Conservation (phyloP, 352 stramenopile species). For the Elongisporangium undulatum region DNA sequence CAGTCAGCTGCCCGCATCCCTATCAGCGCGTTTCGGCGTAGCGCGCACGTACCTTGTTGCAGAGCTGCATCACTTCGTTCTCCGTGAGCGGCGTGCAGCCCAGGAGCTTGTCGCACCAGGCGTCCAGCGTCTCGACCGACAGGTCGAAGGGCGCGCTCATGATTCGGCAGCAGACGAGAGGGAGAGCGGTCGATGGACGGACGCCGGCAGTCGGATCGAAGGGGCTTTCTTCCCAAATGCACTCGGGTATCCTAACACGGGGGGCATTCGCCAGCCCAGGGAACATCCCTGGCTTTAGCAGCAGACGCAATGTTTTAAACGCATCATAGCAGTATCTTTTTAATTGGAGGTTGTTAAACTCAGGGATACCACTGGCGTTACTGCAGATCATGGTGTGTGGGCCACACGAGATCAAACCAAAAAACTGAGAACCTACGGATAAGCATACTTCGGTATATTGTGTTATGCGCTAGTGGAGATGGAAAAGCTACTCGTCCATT, state of each 20-base stretch:
- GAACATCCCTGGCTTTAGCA: background rate
- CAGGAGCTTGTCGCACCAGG: constrained; percentile 93
- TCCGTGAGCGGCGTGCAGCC: constrained; percentile 93
- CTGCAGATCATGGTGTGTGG: background rate
- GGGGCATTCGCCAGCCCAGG: constrained; percentile 2
- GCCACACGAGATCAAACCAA: background rate
- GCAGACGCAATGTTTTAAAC: background rate
- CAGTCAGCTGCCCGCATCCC: background rate
- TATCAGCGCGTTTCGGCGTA: background rate
- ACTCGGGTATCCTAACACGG: background rate
- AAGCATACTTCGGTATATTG: background rate
- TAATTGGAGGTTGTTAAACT: background rate
- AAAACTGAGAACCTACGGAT: background rate
- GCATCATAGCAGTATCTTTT: background rate
- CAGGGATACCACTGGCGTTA: background rate
- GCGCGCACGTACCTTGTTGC: constrained; percentile 60
- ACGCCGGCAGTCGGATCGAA: constrained; percentile 1
- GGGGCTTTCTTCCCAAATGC: background rate
- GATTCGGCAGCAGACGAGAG: background rate
- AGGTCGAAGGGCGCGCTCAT: constrained; percentile 70
- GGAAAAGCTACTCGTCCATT: constrained; percentile 4
- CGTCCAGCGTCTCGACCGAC: constrained; percentile 89
- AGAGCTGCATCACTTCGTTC: constrained; percentile 94
- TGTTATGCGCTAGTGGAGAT: background rate
- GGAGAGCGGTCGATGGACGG: background rate